phyloP scores from a whole-genome alignment of 352 stramenopile species.

The Bremia lactucae region DNA sequence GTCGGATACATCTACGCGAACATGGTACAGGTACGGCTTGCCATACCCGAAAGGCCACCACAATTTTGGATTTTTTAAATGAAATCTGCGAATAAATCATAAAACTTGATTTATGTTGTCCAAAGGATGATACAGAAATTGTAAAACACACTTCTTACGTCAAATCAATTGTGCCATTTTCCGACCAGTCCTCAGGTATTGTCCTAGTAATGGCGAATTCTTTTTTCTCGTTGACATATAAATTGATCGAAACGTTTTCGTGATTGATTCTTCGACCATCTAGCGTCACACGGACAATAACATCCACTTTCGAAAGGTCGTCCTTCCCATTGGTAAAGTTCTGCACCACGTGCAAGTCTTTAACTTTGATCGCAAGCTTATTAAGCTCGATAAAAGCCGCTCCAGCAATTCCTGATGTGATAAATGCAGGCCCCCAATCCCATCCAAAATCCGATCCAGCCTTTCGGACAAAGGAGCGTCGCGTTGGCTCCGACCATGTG shows the following conservation, averaged over 20 bases:
- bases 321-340: constrained; percentile 17
- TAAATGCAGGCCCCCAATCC: constrained; percentile 77
- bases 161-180: constrained; percentile 19
- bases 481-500: constrained; percentile 65
- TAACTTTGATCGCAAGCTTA: constrained; percentile 11
- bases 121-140: not conserved
- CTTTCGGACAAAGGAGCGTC: constrained; percentile 77
- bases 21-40: constrained; percentile 44
- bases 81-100: constrained; percentile 27
- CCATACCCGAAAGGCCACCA: constrained; percentile 71
- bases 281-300: constrained; percentile 33
- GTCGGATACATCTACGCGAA: constrained; percentile 32
- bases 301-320: constrained; percentile 28
- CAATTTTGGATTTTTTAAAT: constrained; percentile 35
- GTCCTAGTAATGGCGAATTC: constrained; percentile 9
- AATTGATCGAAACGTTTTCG: constrained; percentile 31
- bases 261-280: constrained; percentile 15
- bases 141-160: constrained; percentile 14
- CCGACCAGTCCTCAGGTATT: constrained; percentile 10
- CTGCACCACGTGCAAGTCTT: constrained; percentile 36
- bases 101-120: no score
- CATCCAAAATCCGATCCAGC: constrained; percentile 80
- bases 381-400: constrained; percentile 34
- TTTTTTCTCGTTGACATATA: constrained; percentile 34
- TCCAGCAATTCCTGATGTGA: constrained; percentile 51